phyloP scores from a whole-genome alignment of 1,284 basidiomycete species.

The Sanghuangporus sanghuang region DNA sequence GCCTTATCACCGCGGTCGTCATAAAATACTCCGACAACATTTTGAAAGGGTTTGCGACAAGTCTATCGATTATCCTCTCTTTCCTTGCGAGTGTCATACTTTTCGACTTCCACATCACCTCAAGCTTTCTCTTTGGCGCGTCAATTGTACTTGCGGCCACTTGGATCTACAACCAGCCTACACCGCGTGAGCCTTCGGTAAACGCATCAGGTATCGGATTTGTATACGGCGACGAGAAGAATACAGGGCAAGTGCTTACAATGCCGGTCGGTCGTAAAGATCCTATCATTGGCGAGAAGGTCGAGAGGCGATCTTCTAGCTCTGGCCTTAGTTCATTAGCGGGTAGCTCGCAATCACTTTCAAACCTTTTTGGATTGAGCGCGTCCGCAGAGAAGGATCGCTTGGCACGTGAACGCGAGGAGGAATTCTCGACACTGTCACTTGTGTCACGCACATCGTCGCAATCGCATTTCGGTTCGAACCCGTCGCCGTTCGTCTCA shows the following conservation, averaged over 20 bases:
- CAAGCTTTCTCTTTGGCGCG: slow-evolving; percentile 80
- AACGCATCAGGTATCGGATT: not conserved
- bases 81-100: slow-evolving; percentile 86
- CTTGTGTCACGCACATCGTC: slow-evolving; percentile 5
- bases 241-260: not conserved
- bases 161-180: slow-evolving; percentile 84
- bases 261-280: slow-evolving; percentile 4
- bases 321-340: not conserved
- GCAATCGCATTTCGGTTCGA: slow-evolving; percentile 2
- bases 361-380: slow-evolving; percentile 8
- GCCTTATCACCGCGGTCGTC: slow-evolving; percentile 83
- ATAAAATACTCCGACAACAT: slow-evolving; percentile 89
- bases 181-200: slow-evolving; percentile 17
- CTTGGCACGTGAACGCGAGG: slow-evolving; percentile 8
- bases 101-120: slow-evolving; percentile 84
- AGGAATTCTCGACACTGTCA: slow-evolving; percentile 5
- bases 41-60: slow-evolving; percentile 92
- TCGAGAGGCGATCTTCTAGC: not conserved
- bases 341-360: slow-evolving; percentile 13
- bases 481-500: slow-evolving; percentile 8
- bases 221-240: slow-evolving; percentile 3
- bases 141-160: slow-evolving; percentile 81
- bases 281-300: slow-evolving; percentile 16
- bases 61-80: slow-evolving; percentile 87
- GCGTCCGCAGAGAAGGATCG: slow-evolving; percentile 9